Evolutionary conservation across 2,329 filamentous ascomycete genomes (phyloP), one percentile per base, ranked within the genome.

Genomic region (Talaromyces sp.): DNA sequence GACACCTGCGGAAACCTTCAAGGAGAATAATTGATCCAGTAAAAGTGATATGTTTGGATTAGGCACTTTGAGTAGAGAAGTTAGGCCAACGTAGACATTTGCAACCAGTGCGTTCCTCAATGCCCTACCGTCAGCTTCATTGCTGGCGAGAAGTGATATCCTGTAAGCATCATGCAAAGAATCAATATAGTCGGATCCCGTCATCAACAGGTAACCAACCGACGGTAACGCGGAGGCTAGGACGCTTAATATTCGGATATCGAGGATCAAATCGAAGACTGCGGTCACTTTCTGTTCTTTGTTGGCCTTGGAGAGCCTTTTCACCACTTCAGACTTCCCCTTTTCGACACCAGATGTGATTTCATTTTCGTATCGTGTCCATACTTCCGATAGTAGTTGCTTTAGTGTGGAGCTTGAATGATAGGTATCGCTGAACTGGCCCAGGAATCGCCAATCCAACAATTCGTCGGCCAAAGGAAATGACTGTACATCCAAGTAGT

Each of bases 151-250:
- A 13, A 41, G 10, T 9, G 17, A 50, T 22, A 17, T 9, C 31
- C 66, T 65, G 60, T 77, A 78, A 31, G 68, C 67, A 60, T 78
- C 75, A 54, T 69, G 68, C 11, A 96, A 79, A 0, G 88, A 84
- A 69, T 97, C 93, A 19, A 96, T 73, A 65, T 94, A 93, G 73
- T 97, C 93, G 53, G 89, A 91, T 1, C 93, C 93, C 0, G 88
- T 88, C 64, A 96, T 82, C 65, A 96, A 86, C 64, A 89, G 78
- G 6, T 76, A 72, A 31, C 80, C 82, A 45, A 75, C 75, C 22
- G 79, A 66, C 21, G 75, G 72, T 57, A 76, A 67, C 25, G 67
- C 63, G 25, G 72, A 75, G 4, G 73, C 63, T 33, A 79, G 63
- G 21, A 75, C 64, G 10, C 75, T 77, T 57, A 78, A 64, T 8